Evolutionary conservation across 2,329 filamentous ascomycete genomes (phyloP), one percentile per base, ranked within the genome.

Genomic region (Lachnellula arida): DNA sequence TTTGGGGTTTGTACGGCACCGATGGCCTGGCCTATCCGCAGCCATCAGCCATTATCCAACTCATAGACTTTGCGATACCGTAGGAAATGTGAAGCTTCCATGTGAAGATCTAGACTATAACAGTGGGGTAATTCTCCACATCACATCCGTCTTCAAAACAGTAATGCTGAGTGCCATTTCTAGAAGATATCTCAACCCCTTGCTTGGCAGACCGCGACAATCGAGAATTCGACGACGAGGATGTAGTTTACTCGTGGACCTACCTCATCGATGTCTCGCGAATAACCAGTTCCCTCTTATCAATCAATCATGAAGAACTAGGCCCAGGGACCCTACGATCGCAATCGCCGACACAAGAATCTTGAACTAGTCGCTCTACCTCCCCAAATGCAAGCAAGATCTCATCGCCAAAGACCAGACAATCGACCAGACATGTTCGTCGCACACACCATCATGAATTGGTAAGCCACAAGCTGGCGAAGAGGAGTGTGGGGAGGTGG

Each of bases 231-330:
- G 73, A 76, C 1, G 74, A 80, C 14, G 78, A 82, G 9, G 72
- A 76, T 7, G 70, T 75, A 42, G 70, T 74, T 2, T 89, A 85
- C 66, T 87, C 85, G 85, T 86, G 81, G 63, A 78, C 81, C 25
- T 87, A 87, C 63, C 78, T 85, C 2, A 82, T 89, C 46, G 85
- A 88, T 56, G 82, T 84, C 0, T 75, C 83, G 6, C 77, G 83
- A 1, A 81, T 86, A 44, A 70, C 86, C 2, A 79, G 78, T 25
- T 75, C 79, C 46, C 79, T 85, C 9, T 74, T 86, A 25, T 42
- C 53, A 19, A 60, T 48, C 23, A 71, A 74, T 51, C 70, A 71
- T 25, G 72, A 76, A 43, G 70, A 63, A 47, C 71, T 79, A 51
- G 77, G 84, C 35, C 77, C 81, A 43, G 71, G 74, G 58, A 59